These are phyloP conservation scores for Cyamopsis tetragonoloba DNA, from an alignment of 306 rosid species.

Conservation along the genomic window DNA sequence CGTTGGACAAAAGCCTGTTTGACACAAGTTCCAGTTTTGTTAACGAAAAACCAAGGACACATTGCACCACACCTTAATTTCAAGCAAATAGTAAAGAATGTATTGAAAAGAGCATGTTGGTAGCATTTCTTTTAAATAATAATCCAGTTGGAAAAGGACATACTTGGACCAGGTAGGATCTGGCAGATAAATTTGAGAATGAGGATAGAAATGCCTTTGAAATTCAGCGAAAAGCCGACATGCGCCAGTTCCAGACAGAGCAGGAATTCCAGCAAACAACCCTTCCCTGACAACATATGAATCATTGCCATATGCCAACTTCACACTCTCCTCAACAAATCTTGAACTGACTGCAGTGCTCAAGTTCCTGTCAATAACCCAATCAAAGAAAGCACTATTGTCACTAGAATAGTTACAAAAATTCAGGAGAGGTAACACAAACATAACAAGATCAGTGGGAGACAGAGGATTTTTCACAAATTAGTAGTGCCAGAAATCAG, in stretches of 20 bases:
- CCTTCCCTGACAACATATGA: slow-evolving; percentile 58
- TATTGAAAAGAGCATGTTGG: no score
- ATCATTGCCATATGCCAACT: slow-evolving; percentile 78
- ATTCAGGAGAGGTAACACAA: background rate
- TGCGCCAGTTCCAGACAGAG: slow-evolving; percentile 92
- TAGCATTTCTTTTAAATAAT: no score
- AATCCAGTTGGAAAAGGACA: slow-evolving; percentile 16
- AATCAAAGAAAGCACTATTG: background rate
- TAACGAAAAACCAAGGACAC: no score
- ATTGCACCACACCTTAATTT: no score
- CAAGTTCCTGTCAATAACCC: slow-evolving; percentile 26
- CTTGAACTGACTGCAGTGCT: slow-evolving; percentile 11
- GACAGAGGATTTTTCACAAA: background rate
- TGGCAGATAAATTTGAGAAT: slow-evolving; percentile 72
- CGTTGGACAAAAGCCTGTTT: no score
- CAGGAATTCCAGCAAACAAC: slow-evolving; percentile 68
- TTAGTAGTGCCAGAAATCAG: background rate
- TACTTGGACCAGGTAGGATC: slow-evolving; percentile 88
- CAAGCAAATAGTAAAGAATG: no score
- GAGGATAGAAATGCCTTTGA: slow-evolving; percentile 67
- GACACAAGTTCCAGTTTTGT: no score
- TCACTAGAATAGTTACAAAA: background rate
- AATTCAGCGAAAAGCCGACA: slow-evolving; percentile 78
- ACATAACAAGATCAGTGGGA: background rate
- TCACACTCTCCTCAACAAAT: slow-evolving; percentile 57